phyloP scores from a whole-genome alignment of 2,329 filamentous ascomycete genomes.

The Diaporthe sp. region DNA sequence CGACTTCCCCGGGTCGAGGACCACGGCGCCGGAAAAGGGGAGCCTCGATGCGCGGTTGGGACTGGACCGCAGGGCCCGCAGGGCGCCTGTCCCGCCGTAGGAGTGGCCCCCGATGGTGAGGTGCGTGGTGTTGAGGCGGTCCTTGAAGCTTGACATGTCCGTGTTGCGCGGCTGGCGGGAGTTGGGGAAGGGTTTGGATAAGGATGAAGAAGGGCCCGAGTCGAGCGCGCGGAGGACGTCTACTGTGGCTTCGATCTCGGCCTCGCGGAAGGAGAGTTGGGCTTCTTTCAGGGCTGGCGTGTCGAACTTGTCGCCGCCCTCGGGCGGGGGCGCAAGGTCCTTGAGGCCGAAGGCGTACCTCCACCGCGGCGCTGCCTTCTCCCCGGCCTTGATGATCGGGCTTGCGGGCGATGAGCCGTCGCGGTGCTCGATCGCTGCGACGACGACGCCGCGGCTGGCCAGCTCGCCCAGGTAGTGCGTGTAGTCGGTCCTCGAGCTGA shows the following conservation, averaged over 20 bases:
- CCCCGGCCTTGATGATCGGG: slow-evolving; percentile 49
- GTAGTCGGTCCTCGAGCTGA: slow-evolving; percentile 64
- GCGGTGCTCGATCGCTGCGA: slow-evolving; percentile 65
- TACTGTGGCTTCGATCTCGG: slow-evolving; percentile 62
- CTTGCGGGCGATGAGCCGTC: slow-evolving; percentile 64
- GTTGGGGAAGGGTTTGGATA: slow-evolving; percentile 53
- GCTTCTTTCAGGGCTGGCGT: slow-evolving; percentile 54
- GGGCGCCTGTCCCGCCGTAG: slow-evolving; percentile 74
- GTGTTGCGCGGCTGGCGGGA: slow-evolving; percentile 58
- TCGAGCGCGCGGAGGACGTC: slow-evolving; percentile 56
- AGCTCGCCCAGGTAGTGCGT: slow-evolving; percentile 64
- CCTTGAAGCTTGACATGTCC: slow-evolving; percentile 62
- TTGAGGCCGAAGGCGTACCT: slow-evolving; percentile 29
- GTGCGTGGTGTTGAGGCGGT: slow-evolving; percentile 65
- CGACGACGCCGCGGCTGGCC: slow-evolving; percentile 61
- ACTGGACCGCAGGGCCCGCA: slow-evolving; percentile 69
- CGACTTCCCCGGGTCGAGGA: slow-evolving; percentile 75
- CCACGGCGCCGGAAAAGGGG: slow-evolving; percentile 68
- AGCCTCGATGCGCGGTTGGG: slow-evolving; percentile 50
- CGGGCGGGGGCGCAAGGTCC: slow-evolving; percentile 48
- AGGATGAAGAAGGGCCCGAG: slow-evolving; percentile 51
- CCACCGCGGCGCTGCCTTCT: slow-evolving; percentile 40
- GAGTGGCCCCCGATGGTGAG: slow-evolving; percentile 73
- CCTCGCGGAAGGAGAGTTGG: slow-evolving; percentile 64
- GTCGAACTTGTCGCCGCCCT: slow-evolving; percentile 45